These are phyloP conservation scores for Boletus sensibilis DNA, from an alignment of 768 basidiomycete species.

Conservation along the genomic window DNA sequence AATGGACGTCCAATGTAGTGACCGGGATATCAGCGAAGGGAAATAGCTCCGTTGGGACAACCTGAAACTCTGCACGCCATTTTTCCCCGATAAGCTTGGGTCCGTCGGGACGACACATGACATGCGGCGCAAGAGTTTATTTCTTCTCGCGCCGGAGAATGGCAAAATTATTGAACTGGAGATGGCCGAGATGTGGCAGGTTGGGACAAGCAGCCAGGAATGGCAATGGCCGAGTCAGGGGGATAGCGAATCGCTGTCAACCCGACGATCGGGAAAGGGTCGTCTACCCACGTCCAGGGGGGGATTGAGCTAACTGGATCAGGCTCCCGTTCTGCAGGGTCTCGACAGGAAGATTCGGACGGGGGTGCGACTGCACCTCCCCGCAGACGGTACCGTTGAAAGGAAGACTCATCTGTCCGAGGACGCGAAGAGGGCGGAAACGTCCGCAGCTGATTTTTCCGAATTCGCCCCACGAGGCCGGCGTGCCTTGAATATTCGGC, in stretches of 20 bases:
- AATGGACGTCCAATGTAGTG: background rate
- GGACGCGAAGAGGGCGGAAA: conserved; percentile 9
- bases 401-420: background rate
- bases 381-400: background rate
- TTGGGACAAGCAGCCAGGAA: background rate
- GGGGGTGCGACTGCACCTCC: background rate
- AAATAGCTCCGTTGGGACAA: background rate
- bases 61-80: background rate
- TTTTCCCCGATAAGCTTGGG: background rate
- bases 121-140: background rate
- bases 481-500: conserved; percentile 1
- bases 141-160: background rate
- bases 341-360: background rate
- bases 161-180: background rate
- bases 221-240: background rate
- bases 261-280: background rate
- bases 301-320: background rate
- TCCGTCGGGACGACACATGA: background rate
- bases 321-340: background rate
- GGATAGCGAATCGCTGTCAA: background rate
- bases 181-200: conserved; percentile 1
- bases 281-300: background rate
- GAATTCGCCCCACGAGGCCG: conserved; percentile 2
- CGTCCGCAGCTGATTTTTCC: background rate
- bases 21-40: background rate